A percentile compares a stretch with the other conserved stretches of the same genome.
These are phyloP conservation scores for Chionographis japonica DNA, from an alignment of 106 monocot species.

Conservation along the genomic window DNA sequence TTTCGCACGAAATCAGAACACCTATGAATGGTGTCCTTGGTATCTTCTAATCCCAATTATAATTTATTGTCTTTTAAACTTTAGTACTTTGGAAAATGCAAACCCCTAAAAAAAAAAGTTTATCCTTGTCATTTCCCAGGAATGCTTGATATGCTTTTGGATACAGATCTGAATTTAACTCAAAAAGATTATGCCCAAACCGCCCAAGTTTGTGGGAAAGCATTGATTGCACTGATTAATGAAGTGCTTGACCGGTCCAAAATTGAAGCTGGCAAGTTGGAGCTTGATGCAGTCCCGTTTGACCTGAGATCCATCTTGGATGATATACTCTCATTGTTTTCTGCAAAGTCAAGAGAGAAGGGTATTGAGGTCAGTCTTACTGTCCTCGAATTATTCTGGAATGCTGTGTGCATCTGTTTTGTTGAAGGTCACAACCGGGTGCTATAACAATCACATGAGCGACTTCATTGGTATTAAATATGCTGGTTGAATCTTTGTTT, in stretches of 20 bases:
- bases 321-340: constrained; percentile 88
- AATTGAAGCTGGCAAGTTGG: constrained; percentile 95
- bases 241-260: constrained; percentile 97
- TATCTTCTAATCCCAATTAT: constrained; percentile 20
- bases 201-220: constrained; percentile 94
- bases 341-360: constrained; percentile 76
- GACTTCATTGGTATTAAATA: no score
- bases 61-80: neutral
- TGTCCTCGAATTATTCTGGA: neutral
- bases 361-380: constrained; percentile 66
- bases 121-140: constrained; percentile 28
- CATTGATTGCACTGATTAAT: constrained; percentile 87
- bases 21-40: constrained; percentile 99
- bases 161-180: constrained; percentile 77
- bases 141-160: constrained; percentile 97
- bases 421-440: neutral
- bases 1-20: constrained; percentile 98
- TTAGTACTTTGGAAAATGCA: neutral
- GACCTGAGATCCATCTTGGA: constrained; percentile 77
- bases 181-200: constrained; percentile 95
- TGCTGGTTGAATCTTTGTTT: no score
- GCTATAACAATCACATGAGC: no score
- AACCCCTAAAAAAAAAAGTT: neutral
- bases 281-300: constrained; percentile 88
- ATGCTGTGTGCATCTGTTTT: neutral